Conservation (phyloP, 2,329 filamentous ascomycete genomes). For the Claviceps sp. region DNA sequence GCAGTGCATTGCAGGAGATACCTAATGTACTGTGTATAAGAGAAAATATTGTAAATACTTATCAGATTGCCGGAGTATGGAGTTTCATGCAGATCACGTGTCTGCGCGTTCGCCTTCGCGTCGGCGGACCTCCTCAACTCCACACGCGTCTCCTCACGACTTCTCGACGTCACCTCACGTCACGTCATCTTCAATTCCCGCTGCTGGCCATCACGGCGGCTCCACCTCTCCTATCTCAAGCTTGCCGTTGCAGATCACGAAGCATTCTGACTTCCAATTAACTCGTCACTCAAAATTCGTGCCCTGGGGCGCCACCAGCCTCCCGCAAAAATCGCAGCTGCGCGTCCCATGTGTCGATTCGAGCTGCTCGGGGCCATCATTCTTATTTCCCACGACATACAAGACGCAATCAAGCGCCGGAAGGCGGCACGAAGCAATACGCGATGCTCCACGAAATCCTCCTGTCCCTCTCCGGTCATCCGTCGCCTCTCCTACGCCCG, state of each 20-base stretch:
- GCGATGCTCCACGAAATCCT: slow-evolving; percentile 96
- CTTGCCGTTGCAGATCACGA: no score
- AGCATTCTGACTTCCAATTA: no score
- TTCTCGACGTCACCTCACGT: neutral
- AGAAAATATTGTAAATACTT: neutral
- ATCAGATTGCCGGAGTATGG: neutral
- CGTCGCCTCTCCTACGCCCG: slow-evolving; percentile 66
- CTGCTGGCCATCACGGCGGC: neutral
- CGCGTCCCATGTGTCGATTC: slow-evolving; percentile 35
- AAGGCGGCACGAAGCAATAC: slow-evolving; percentile 10
- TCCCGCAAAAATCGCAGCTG: neutral
- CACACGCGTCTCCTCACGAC: neutral
- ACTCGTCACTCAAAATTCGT: no score
- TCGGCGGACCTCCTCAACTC: neutral
- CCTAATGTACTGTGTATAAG: neutral
- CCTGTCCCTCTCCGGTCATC: slow-evolving; percentile 87
- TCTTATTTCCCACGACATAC: slow-evolving; percentile 31
- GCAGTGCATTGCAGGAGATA: neutral
- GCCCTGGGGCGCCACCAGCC: no score
- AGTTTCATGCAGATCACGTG: neutral
- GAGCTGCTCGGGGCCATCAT: slow-evolving; percentile 38
- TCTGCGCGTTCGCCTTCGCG: neutral
- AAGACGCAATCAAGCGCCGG: slow-evolving; percentile 24
- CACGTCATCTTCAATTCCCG: neutral
- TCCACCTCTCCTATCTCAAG: neutral